Conservation (phyloP, 352 stramenopile species). For the Phytophthora sojae region DNA sequence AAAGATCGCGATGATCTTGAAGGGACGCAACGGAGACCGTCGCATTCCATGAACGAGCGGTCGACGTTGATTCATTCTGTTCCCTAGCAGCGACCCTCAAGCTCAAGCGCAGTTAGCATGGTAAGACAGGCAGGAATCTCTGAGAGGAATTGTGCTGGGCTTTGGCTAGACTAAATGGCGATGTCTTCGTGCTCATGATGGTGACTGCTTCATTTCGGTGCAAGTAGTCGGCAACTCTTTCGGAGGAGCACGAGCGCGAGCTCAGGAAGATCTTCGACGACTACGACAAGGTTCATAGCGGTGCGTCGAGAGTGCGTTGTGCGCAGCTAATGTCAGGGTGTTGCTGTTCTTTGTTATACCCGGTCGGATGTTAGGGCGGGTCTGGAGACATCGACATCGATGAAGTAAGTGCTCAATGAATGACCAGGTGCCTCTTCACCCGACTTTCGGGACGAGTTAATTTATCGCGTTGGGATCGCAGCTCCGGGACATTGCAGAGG, state of each 20-base stretch:
- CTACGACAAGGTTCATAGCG: conserved; percentile 61
- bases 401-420: conserved; percentile 38
- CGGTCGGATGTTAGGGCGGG: conserved; percentile 48
- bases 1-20: conserved; percentile 25
- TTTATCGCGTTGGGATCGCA: conserved; percentile 21
- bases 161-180: background rate
- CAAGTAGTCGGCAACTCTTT: conserved; percentile 52
- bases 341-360: background rate
- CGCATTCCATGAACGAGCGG: conserved; percentile 10
- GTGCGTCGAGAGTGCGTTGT: background rate
- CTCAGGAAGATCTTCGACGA: conserved; percentile 83
- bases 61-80: background rate
- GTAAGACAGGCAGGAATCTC: background rate
- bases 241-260: conserved; percentile 71
- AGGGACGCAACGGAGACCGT: conserved; percentile 24
- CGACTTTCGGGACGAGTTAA: background rate
- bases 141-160: background rate
- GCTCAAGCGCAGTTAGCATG: background rate
- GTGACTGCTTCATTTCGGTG: background rate
- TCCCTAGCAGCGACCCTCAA: background rate
- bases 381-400: conserved; percentile 78
- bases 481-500: conserved; percentile 78
- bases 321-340: background rate
- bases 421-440: background rate
- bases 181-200: background rate